Conservation (phyloP, 106 monocot species). For the Acorus calamus region DNA sequence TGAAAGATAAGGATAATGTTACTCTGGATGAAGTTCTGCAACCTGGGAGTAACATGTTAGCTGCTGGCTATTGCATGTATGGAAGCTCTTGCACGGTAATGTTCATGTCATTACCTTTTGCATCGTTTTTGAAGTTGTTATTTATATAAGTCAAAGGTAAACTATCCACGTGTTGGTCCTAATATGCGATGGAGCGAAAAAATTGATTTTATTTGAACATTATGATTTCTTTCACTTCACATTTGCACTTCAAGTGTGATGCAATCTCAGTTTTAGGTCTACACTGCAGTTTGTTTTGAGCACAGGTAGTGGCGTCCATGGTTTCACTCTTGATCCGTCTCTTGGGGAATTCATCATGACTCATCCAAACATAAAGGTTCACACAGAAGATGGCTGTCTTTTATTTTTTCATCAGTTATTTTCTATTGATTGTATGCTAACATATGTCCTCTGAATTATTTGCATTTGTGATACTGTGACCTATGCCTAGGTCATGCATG, state of each 20-base stretch:
- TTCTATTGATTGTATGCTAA: no score
- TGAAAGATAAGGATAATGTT: conserved; percentile 40
- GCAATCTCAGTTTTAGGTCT: background rate
- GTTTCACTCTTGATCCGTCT: conserved; percentile 96
- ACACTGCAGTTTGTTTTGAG: conserved; percentile 79
- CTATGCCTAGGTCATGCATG: no score
- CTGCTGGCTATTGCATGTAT: conserved; percentile 99
- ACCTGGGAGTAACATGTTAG: conserved; percentile 79
- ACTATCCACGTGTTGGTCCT: background rate
- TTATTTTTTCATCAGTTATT: background rate
- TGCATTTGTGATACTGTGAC: no score
- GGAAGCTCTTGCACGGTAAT: conserved; percentile 95
- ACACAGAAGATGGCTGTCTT: background rate
- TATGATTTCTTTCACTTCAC: no score
- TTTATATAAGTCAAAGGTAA: background rate
- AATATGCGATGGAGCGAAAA: background rate
- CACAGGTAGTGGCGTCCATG: conserved; percentile 82
- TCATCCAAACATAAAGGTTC: conserved; percentile 83
- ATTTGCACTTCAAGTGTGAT: no score
- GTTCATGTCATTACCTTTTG: background rate
- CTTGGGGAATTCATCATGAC: conserved; percentile 98
- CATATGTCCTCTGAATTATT: no score
- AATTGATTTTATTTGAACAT: no score
- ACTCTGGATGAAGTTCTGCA: conserved; percentile 80
- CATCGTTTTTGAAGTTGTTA: background rate